Evolutionary conservation across 1,284 basidiomycete genomes (phyloP).

Genomic region (Ustilago xerochloae): DNA sequence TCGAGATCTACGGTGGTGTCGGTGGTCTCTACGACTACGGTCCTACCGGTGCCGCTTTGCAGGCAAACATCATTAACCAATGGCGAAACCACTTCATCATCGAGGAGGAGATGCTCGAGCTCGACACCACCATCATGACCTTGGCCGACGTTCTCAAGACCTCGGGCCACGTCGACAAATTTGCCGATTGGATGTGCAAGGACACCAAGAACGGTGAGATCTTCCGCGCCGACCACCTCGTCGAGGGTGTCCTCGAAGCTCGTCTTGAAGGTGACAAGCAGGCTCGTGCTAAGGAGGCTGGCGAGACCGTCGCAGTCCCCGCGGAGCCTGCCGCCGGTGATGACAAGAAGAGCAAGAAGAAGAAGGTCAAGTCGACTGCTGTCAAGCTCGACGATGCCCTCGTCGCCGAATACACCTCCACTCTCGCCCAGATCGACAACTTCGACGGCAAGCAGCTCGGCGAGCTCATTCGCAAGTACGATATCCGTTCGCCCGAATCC

Average conservation of each 20-base stretch:
- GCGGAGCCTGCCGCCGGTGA: slow-evolving; percentile 62
- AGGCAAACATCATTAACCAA: slow-evolving; percentile 95
- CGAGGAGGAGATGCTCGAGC: slow-evolving; percentile 98
- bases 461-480: slow-evolving; percentile 83
- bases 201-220: slow-evolving; percentile 94
- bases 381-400: slow-evolving; percentile 82
- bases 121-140: slow-evolving; percentile 98
- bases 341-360: slow-evolving; percentile 79
- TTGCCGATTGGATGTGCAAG: slow-evolving; percentile 99
- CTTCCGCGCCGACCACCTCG: slow-evolving; percentile 94
- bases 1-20: slow-evolving; percentile 98
- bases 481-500: slow-evolving; percentile 90
- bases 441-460: slow-evolving; percentile 90
- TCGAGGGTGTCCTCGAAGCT: slow-evolving; percentile 91
- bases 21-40: slow-evolving; percentile 79
- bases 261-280: slow-evolving; percentile 89
- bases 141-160: slow-evolving; percentile 94
- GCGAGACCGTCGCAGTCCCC: slow-evolving; percentile 24
- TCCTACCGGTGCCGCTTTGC: slow-evolving; percentile 91
- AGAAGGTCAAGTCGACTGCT: slow-evolving; percentile 79
- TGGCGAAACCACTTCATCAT: slow-evolving; percentile 99
- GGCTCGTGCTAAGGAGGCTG: slow-evolving; percentile 75
- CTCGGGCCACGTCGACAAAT: slow-evolving; percentile 97
- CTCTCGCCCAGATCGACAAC: slow-evolving; percentile 95
- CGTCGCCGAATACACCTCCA: slow-evolving; percentile 81